Conservation (phyloP, 805 yeast genomes). For the Sungouiozyma intestinalis region DNA sequence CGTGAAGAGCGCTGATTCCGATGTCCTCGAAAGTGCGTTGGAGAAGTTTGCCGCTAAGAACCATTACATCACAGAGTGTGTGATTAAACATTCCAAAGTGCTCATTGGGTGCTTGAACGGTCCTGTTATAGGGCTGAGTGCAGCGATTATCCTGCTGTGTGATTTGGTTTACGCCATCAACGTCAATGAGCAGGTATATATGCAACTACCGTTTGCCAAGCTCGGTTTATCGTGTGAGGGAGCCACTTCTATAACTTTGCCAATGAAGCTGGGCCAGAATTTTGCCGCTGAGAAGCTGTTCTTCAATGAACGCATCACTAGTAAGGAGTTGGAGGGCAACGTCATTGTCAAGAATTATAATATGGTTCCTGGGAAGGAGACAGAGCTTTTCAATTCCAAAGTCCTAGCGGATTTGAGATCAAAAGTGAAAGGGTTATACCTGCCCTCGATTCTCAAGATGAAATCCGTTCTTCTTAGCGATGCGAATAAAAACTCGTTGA, state of each 20-base stretch:
- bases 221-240: constrained; percentile 82
- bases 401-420: constrained; percentile 33
- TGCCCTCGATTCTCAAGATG: constrained; percentile 35
- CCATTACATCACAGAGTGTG: constrained; percentile 53
- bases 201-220: constrained; percentile 70
- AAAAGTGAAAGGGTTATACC: constrained; percentile 29
- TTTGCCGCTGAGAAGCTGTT: constrained; percentile 64
- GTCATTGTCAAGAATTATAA: constrained; percentile 51
- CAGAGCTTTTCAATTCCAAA: constrained; percentile 38
- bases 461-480: constrained; percentile 30
- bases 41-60: constrained; percentile 59
- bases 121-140: constrained; percentile 71
- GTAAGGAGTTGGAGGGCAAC: constrained; percentile 50
- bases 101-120: constrained; percentile 73
- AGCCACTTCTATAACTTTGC: constrained; percentile 56
- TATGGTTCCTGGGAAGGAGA: constrained; percentile 10
- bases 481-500: constrained; percentile 23
- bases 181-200: constrained; percentile 39
- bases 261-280: constrained; percentile 61
- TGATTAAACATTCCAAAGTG: constrained; percentile 61
- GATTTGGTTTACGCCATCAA: constrained; percentile 61
- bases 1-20: constrained; percentile 6
- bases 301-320: constrained; percentile 53
- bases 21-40: constrained; percentile 36
- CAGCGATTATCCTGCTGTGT: constrained; percentile 64